Evolutionary conservation across 805 yeast genomes (phyloP).

Genomic region (Starmerella sp.): DNA sequence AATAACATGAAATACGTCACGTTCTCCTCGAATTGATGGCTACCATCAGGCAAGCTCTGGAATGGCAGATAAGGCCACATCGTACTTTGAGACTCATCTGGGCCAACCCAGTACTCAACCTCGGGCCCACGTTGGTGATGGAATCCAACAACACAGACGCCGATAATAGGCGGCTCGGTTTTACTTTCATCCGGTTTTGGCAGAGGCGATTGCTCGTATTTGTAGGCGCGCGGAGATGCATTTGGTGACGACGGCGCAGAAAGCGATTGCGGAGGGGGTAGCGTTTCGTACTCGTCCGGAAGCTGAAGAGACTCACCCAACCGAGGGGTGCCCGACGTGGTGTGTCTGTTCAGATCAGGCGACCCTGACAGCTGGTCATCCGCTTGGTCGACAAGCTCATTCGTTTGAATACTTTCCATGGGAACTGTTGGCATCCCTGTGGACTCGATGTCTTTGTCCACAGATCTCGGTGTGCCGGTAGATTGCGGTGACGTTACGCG

Average conservation of each 20-base stretch:
- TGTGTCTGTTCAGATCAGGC: too few relatives aligned
- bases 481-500: too few relatives aligned
- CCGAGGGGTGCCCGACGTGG: not conserved
- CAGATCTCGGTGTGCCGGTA: too few relatives aligned
- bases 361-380: too few relatives aligned
- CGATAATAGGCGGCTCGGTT: constrained; percentile 43
- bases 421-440: too few relatives aligned
- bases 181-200: not conserved
- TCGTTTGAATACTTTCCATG: too few relatives aligned
- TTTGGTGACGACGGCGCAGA: constrained; percentile 8
- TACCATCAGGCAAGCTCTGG: constrained; percentile 93
- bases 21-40: constrained; percentile 87
- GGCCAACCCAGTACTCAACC: constrained; percentile 75
- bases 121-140: constrained; percentile 92
- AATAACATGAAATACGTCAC: constrained; percentile 80
- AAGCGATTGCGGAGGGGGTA: not conserved
- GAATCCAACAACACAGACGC: constrained; percentile 82
- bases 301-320: not conserved
- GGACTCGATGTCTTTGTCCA: too few relatives aligned
- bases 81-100: constrained; percentile 32
- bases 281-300: not conserved
- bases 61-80: constrained; percentile 85
- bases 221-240: constrained; percentile 15
- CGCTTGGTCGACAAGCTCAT: too few relatives aligned
- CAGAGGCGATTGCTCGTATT: constrained; percentile 15